Conservation (phyloP, 257 asterid species). For the Linderniella brevidens region DNA sequence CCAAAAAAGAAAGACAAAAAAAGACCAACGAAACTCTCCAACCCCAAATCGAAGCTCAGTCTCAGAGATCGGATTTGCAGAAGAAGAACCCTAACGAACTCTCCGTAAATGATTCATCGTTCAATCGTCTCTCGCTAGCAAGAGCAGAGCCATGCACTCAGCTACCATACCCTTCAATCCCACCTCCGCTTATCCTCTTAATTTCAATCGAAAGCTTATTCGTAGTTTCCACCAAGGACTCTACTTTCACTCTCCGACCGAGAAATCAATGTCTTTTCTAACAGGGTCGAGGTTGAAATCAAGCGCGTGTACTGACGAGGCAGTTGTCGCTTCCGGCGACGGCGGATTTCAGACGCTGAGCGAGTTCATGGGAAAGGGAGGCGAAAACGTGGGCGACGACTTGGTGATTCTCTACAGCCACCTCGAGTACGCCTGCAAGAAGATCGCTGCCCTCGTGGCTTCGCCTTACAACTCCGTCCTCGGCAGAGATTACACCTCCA, state of each 20-base stretch:
- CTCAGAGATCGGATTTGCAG: no score
- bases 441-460: conserved; percentile 82
- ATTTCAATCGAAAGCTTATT: conserved; percentile 15
- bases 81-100: no score
- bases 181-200: no score
- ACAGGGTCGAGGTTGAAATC: conserved; percentile 28
- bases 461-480: conserved; percentile 66
- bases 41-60: no score
- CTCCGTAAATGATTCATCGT: no score
- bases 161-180: no score
- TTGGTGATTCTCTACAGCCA: conserved; percentile 49
- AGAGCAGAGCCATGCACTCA: no score
- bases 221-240: conserved; percentile 15
- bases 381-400: conserved; percentile 53
- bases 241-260: conserved; percentile 13
- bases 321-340: conserved; percentile 12
- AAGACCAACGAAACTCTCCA: no score
- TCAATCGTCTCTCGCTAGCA: no score
- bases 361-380: conserved; percentile 53
- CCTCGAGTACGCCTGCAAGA: conserved; percentile 72
- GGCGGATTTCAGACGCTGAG: conserved; percentile 40
- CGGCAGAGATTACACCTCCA: conserved; percentile 13
- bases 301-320: conserved; percentile 14
- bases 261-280: conserved; percentile 22
- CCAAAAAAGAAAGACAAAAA: no score